A percentile compares a stretch with the other conserved stretches of the same genome.
These are phyloP conservation scores for Claviceps purpurea DNA, from an alignment of 2,329 filamentous ascomycete genomes.

Conservation along the genomic window DNA sequence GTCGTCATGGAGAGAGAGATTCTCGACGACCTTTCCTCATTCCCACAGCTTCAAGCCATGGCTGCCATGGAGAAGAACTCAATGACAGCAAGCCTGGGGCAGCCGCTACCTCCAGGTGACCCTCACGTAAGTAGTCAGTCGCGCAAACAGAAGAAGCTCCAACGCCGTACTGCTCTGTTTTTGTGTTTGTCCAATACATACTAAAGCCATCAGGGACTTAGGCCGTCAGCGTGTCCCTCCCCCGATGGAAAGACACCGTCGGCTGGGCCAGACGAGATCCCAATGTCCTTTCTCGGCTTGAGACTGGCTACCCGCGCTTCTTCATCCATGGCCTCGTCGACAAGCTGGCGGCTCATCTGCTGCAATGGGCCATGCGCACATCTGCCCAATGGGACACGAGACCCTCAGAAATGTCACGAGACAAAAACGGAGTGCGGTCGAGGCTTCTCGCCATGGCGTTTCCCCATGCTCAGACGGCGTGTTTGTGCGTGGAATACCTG, in stretches of 20 bases:
- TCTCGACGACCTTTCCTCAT: neutral
- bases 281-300: conserved; percentile 9
- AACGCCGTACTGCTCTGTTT: neutral
- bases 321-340: conserved; percentile 13
- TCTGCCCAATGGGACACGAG: neutral
- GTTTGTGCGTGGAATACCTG: conserved; percentile 10
- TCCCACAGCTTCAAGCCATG: neutral
- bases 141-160: too few species aligned
- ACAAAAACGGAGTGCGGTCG: neutral
- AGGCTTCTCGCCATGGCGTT: conserved; percentile 7
- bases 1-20: neutral
- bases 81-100: neutral
- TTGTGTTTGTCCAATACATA: too few species aligned
- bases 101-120: neutral
- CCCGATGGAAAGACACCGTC: conserved; percentile 14
- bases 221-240: conserved; percentile 19
- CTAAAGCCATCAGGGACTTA: conserved; percentile 1
- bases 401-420: neutral
- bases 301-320: conserved; percentile 17
- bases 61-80: neutral
- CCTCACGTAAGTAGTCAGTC: neutral
- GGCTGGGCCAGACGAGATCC: conserved; percentile 13
- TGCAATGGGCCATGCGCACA: conserved; percentile 8
- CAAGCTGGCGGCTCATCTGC: conserved; percentile 9
- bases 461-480: conserved; percentile 1